Conservation (phyloP, 176 grass and related monocot genomes). For the Phoenix roebelenii region DNA sequence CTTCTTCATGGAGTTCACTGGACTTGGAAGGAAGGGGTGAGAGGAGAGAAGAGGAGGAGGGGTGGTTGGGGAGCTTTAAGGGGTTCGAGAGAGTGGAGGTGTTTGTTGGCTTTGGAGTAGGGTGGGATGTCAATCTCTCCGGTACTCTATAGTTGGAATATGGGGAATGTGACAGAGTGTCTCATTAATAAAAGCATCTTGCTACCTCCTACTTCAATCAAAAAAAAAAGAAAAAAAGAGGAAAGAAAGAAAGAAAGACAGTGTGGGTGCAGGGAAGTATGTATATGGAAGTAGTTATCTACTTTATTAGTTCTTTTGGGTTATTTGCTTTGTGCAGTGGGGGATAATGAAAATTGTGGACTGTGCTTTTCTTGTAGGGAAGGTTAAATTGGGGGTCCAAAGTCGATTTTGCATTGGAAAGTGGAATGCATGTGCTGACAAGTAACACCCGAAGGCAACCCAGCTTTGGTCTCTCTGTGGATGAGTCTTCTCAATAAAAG, state of each 20-base stretch:
- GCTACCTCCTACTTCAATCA: too few species aligned
- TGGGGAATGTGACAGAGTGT: not conserved
- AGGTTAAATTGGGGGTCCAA: constrained; percentile 24
- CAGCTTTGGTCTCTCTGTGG: not conserved
- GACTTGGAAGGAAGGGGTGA: not conserved
- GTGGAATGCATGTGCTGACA: constrained; percentile 32
- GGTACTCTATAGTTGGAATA: constrained; percentile 4
- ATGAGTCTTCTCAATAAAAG: not conserved
- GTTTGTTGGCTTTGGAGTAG: constrained; percentile 14
- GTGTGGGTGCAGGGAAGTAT: not conserved
- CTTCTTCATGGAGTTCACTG: not conserved
- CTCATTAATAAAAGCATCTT: too few species aligned
- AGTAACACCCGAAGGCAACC: not conserved
- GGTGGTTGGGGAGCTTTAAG: not conserved
- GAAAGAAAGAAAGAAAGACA: too few species aligned
- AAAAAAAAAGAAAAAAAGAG: too few species aligned
- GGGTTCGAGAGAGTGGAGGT: not conserved
- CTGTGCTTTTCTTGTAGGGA: constrained; percentile 25
- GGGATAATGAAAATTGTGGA: constrained; percentile 15
- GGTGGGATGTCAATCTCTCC: constrained; percentile 26
- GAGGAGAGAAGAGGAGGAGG: not conserved
- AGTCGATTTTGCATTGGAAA: constrained; percentile 16
- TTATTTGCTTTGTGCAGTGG: constrained; percentile 16
- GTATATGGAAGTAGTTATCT: constrained; percentile 8
- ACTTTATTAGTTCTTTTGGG: constrained; percentile 8